These are phyloP conservation scores for Clarireedia homoeocarpa DNA, from an alignment of 2,329 filamentous ascomycete species.

Conservation along the genomic window DNA sequence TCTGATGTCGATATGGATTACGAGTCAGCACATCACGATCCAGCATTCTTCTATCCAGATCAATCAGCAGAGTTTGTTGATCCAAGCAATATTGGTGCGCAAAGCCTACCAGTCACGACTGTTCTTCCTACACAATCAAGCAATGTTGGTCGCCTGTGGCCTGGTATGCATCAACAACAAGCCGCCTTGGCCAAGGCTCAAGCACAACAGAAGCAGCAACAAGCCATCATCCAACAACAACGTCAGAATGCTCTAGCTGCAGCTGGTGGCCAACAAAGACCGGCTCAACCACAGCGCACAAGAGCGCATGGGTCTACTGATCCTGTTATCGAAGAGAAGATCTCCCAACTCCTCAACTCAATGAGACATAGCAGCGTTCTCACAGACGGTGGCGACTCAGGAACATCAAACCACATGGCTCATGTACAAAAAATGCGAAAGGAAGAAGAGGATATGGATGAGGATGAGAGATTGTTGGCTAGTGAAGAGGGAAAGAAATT, in stretches of 20 bases:
- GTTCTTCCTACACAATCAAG: slow-evolving; percentile 40
- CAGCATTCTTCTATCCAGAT: slow-evolving; percentile 57
- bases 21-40: slow-evolving; percentile 46
- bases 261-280: slow-evolving; percentile 36
- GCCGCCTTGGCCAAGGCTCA: slow-evolving; percentile 70
- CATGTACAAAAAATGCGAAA: slow-evolving; percentile 73
- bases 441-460: slow-evolving; percentile 98
- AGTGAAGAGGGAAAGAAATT: slow-evolving; percentile 98
- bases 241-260: slow-evolving; percentile 32
- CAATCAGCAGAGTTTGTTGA: slow-evolving; percentile 52
- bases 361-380: slow-evolving; percentile 65
- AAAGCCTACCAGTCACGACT: slow-evolving; percentile 39
- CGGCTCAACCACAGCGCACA: slow-evolving; percentile 30
- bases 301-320: slow-evolving; percentile 40
- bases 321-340: slow-evolving; percentile 81
- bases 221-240: slow-evolving; percentile 53
- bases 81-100: slow-evolving; percentile 62
- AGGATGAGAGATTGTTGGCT: slow-evolving; percentile 87
- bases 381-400: slow-evolving; percentile 43
- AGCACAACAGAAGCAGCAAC: slow-evolving; percentile 59
- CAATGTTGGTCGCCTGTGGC: slow-evolving; percentile 70
- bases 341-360: slow-evolving; percentile 83
- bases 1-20: slow-evolving; percentile 65
- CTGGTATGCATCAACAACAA: slow-evolving; percentile 86
- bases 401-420: slow-evolving; percentile 38